A percentile compares a stretch with the other conserved stretches of the same genome.
These are phyloP conservation scores for Tuber umbilicatum DNA, from an alignment of 495 filamentous ascomycete genomes.

Conservation along the genomic window DNA sequence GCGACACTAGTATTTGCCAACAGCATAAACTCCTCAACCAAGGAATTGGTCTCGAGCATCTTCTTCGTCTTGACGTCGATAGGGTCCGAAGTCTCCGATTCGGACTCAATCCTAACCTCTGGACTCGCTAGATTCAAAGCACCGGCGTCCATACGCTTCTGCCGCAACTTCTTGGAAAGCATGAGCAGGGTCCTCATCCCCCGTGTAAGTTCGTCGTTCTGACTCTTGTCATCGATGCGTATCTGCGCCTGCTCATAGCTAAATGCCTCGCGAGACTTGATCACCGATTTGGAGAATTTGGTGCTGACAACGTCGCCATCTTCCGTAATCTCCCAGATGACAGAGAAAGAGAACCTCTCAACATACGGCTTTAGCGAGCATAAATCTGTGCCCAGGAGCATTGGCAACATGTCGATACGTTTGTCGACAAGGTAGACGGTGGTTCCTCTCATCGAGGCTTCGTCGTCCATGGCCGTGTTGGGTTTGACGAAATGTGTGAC, in stretches of 20 bases:
- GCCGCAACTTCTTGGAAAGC: conserved; percentile 87
- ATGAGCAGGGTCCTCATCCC: conserved; percentile 82
- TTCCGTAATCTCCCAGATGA: conserved; percentile 83
- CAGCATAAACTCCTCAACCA: conserved; percentile 99
- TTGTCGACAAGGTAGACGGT: conserved; percentile 98
- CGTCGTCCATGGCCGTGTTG: conserved; percentile 91
- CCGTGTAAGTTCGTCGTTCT: conserved; percentile 78
- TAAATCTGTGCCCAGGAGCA: conserved; percentile 87
- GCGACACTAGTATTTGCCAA: conserved; percentile 95
- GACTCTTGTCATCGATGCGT: conserved; percentile 71
- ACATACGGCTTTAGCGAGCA: conserved; percentile 97
- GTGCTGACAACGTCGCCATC: conserved; percentile 75
- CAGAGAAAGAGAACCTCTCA: conserved; percentile 93
- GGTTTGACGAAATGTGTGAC: conserved; percentile 98
- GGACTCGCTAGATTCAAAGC: conserved; percentile 91
- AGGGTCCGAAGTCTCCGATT: conserved; percentile 91
- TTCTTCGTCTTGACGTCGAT: conserved; percentile 93
- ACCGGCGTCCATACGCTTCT: conserved; percentile 92
- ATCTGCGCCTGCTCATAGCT: conserved; percentile 94
- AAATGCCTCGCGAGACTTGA: conserved; percentile 95
- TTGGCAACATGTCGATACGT: conserved; percentile 97
- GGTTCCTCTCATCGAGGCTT: conserved; percentile 86
- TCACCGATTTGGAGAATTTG: conserved; percentile 92
- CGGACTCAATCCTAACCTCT: conserved; percentile 87
- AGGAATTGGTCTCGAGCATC: conserved; percentile 88